Base-by-base conservation (phyloP, 106 monocot genomes). In the Acanthochlamys bracteata region DNA sequence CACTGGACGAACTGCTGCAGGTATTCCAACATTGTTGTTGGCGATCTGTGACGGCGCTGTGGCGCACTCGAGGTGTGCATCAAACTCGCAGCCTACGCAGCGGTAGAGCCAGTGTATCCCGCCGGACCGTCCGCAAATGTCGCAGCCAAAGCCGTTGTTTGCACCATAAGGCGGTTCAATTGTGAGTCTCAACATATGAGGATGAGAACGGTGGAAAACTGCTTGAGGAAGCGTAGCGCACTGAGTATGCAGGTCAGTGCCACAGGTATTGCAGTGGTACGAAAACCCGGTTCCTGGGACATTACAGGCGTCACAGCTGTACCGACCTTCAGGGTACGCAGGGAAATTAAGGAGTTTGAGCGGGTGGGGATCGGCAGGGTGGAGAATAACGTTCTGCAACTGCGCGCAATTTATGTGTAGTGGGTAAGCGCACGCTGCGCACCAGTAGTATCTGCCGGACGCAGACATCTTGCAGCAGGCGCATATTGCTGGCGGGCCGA, bases 361-460 rank as follows among this genome's bases (percentile, higher is more conserved):
- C 0, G 56, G 25, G 24, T 69, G 69, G 14, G 69, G 69, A 25
- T 69, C 42, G 23, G 43, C 69, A 2, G 69, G 43, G 69, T 69
- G 69, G 46, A 41, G 40, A 43, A 59, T 57, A 15, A 39, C 9
- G 2, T 14, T 7, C 17, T 20, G 68, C 56, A 69, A 23, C 21
- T 41, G 33, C 3, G 67, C 39, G 67, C 67, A 67, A 15, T 52
- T 10, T 11, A 55, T 11, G 55, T 67, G 53, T 20, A 67, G 67
- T 14, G 39, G n/a, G 67, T 67, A 67, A 41, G 40, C 12, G 67
- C 67, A 67, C 22, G 40, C 21, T 4, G 21, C 20, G 67, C 69
- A 59, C 0, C 1, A 2, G 46, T 69, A 59, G 46, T 13, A 25
- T 49, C 24, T 43, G 61, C 24, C 69, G 58, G 16, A 23, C 56